These are phyloP conservation scores for Rutstroemia sp. DNA, from an alignment of 2,329 filamentous ascomycete genomes.

Conservation along the genomic window DNA sequence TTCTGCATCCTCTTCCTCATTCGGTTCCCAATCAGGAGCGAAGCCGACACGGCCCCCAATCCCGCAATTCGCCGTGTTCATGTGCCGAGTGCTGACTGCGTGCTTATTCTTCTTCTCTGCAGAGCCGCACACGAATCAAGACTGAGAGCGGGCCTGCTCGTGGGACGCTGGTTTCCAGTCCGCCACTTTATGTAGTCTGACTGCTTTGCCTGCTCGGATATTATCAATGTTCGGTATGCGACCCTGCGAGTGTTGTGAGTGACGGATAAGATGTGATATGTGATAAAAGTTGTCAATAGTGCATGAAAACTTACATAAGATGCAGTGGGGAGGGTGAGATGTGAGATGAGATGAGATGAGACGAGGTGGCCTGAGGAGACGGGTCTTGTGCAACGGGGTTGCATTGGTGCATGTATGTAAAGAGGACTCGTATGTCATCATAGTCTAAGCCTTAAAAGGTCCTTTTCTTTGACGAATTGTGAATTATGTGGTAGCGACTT, in stretches of 20 bases:
- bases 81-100: background rate
- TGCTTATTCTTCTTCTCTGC: background rate
- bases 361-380: background rate
- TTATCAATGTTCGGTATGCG: background rate
- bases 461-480: background rate
- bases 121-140: background rate
- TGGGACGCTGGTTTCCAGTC: background rate
- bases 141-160: background rate
- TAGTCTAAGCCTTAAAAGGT: background rate
- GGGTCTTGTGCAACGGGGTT: background rate
- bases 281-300: background rate
- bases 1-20: background rate
- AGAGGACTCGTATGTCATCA: background rate
- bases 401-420: background rate
- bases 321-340: background rate
- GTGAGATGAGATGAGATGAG: conserved; percentile 5
- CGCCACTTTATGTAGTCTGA: background rate
- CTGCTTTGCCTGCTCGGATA: background rate
- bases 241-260: background rate
- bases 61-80: background rate
- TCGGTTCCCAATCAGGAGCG: too few relatives aligned
- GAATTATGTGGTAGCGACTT: background rate
- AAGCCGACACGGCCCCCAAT: background rate
- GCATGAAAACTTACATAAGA: conserved; percentile 5
- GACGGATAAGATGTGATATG: background rate